Base-by-base conservation (phyloP, 177 flowering plant species). In the Vitis hybrid region DNA sequence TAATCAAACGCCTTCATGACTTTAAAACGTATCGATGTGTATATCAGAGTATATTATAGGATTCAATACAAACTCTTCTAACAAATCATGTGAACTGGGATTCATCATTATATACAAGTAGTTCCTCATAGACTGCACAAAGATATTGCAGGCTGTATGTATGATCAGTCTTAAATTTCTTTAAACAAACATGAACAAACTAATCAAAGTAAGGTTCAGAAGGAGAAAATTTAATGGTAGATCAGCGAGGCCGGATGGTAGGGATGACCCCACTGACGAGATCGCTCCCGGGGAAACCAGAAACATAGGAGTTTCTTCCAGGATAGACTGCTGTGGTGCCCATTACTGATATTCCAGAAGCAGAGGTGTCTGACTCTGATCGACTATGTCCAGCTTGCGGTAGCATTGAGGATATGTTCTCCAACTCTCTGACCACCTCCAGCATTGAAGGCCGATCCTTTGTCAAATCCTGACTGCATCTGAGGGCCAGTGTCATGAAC, bases 351-450 rank as follows among this genome's bases (percentile, higher is more conserved):
- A 29, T 67, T 31, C 21, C 8, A 12, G 68, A 12, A n/a, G 57
- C 48, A 39, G 22, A 9, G 2, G 70, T 29, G 56, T 67, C 72
- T 2, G 74, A 67, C 16, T 14, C n/a, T 10, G 49, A 10, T 21
- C 3, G 12, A 2, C 29, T 10, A 10, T 65, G 2, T 14, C 63
- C 71, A 5, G 74, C 3, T 57, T 67, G 62, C 2, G 75, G 64
- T 1, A 63, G 52, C 45, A 26, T 29, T 10, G 21, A 9, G 45
- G 10, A 18, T 67, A 77, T 60, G 57, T 62, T 64, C 49, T 77
- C 80, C 7, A 77, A 21, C 67, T 70, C 72, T 26, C 77, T 59
- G 16, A 71, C 77, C 11, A 71, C 72, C 11, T 70, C 77, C 56
- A 58, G 11, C 77, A 77, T 77, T 14, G 72, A 13, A 1, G 80